Conservation (phyloP, 2,329 filamentous ascomycete species). For the Epicoccum nigrum region DNA sequence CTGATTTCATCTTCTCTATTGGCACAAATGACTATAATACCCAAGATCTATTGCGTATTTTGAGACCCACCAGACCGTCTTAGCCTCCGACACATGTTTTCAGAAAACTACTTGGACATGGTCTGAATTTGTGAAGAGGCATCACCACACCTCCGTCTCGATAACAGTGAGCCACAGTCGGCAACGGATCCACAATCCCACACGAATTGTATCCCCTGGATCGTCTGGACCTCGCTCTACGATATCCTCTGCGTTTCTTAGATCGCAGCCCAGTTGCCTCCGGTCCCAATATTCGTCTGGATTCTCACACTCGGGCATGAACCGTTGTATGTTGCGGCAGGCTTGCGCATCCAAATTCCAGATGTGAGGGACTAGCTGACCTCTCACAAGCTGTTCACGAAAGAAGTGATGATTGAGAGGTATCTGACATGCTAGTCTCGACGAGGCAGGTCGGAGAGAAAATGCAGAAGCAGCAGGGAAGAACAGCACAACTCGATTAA, state of each 20-base stretch:
- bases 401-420: not conserved
- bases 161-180: not conserved
- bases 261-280: not conserved
- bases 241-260: not conserved
- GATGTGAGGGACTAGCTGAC: not conserved
- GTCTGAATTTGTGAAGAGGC: too few species aligned
- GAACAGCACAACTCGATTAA: not conserved
- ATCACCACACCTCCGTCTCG: not conserved
- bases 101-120: too few species aligned
- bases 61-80: too few species aligned
- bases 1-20: too few species aligned
- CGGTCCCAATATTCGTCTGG: not conserved
- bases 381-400: not conserved
- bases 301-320: not conserved
- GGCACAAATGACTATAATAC: too few species aligned
- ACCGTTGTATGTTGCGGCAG: not conserved
- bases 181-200: not conserved
- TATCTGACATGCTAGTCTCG: not conserved
- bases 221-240: not conserved
- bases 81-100: too few species aligned
- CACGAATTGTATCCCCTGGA: not conserved
- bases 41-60: too few species aligned
- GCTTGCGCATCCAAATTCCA: not conserved
- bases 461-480: not conserved
- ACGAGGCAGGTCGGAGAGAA: not conserved